These are phyloP conservation scores for Lasiosphaeris hirsuta DNA, from an alignment of 495 filamentous ascomycete species.

Conservation along the genomic window DNA sequence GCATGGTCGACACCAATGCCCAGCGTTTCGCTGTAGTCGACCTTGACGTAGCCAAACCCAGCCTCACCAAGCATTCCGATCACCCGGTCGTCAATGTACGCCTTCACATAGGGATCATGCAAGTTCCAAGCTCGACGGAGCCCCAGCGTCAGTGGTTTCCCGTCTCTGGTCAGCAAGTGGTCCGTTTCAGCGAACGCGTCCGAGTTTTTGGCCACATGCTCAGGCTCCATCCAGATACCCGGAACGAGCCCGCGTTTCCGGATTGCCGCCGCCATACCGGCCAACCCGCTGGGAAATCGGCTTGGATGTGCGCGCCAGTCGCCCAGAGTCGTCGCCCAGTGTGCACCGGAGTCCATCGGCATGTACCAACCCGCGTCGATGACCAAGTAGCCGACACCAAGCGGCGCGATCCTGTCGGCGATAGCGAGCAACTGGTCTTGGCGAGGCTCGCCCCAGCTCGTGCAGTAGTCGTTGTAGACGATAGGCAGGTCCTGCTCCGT, in stretches of 20 bases:
- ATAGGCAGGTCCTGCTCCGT: slow-evolving; percentile 5
- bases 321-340: slow-evolving; percentile 8
- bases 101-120: slow-evolving; percentile 1
- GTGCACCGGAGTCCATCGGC: not conserved
- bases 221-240: slow-evolving; percentile 9
- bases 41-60: slow-evolving; percentile 4
- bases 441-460: not conserved
- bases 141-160: slow-evolving; percentile 2
- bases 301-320: slow-evolving; percentile 2
- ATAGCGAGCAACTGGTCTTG: slow-evolving; percentile 3
- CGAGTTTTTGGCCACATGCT: slow-evolving; percentile 6
- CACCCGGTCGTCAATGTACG: slow-evolving; percentile 1
- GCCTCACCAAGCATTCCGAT: not conserved
- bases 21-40: slow-evolving; percentile 9
- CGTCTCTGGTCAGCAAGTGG: slow-evolving; percentile 6
- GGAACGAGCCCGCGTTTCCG: slow-evolving; percentile 1
- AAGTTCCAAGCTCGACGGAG: slow-evolving; percentile 6
- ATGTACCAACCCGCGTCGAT: slow-evolving; percentile 10
- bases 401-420: slow-evolving; percentile 7
- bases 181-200: not conserved
- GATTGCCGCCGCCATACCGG: not conserved
- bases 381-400: slow-evolving; percentile 4
- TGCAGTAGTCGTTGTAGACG: slow-evolving; percentile 10
- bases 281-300: slow-evolving; percentile 2
- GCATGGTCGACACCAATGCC: slow-evolving; percentile 2